Evolutionary conservation across 768 basidiomycete genomes (phyloP).

Genomic region (Collybia sordida): DNA sequence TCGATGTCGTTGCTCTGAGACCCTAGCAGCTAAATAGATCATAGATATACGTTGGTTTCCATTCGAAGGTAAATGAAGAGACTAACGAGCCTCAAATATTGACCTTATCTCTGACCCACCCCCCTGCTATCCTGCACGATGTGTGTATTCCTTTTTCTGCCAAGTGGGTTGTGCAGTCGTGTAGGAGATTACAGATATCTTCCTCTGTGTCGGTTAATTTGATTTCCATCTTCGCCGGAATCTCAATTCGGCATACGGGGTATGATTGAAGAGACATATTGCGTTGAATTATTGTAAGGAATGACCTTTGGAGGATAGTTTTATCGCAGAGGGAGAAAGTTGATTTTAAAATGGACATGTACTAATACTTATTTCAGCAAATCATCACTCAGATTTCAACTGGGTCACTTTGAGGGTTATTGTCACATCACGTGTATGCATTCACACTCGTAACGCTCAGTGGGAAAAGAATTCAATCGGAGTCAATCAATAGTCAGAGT

Average conservation of each 20-base stretch:
- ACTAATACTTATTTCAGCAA: no score
- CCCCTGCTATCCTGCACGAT: constrained; percentile 90
- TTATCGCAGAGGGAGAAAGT: no score
- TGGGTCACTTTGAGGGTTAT: no score
- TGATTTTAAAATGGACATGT: no score
- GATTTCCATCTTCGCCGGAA: constrained; percentile 37
- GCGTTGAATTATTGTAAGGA: background rate
- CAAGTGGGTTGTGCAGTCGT: constrained; percentile 68
- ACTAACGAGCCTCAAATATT: constrained; percentile 9
- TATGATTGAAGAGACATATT: constrained; percentile 13
- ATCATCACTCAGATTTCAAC: no score
- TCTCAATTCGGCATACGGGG: constrained; percentile 12
- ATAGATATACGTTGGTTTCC: constrained; percentile 8
- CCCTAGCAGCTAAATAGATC: constrained; percentile 64
- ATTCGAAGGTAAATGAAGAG: background rate
- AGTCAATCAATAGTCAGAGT: no score
- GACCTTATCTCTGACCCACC: constrained; percentile 99
- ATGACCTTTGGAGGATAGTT: no score
- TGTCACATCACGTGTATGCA: no score
- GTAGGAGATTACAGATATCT: constrained; percentile 71
- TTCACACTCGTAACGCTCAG: no score
- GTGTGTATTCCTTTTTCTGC: constrained; percentile 52
- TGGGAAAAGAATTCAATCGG: no score
- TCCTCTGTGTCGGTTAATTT: constrained; percentile 67
- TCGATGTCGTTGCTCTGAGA: constrained; percentile 89